These are phyloP conservation scores for Ligustrum vulgare DNA, from an alignment of 257 asterid species.

Conservation along the genomic window DNA sequence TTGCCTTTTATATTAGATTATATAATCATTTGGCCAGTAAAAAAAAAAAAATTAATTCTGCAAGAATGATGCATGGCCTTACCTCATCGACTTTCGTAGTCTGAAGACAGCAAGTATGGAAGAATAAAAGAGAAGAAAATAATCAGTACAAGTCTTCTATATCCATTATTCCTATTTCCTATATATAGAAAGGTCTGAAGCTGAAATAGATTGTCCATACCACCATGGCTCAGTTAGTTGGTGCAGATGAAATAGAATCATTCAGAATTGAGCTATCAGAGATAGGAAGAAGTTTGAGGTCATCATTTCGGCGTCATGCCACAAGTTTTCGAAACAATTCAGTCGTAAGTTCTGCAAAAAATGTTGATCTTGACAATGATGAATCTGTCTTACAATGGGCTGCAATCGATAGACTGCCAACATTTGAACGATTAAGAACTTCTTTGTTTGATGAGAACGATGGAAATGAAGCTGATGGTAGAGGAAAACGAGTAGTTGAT, in stretches of 20 bases:
- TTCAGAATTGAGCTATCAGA: slow-evolving; percentile 16
- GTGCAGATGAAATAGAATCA: slow-evolving; percentile 15
- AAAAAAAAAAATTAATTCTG: neutral
- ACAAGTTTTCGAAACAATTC: slow-evolving; percentile 14
- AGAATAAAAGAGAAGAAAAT: neutral
- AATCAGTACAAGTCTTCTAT: neutral
- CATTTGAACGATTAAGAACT: slow-evolving; percentile 30
- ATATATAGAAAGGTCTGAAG: slow-evolving; percentile 12
- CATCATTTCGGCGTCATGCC: slow-evolving; percentile 11
- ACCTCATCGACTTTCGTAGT: slow-evolving; percentile 12
- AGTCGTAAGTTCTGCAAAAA: neutral
- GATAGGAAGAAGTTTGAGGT: slow-evolving; percentile 17
- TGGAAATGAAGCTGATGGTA: slow-evolving; percentile 20
- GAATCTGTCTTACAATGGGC: slow-evolving; percentile 45
- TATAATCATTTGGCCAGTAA: neutral
- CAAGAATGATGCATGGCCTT: slow-evolving; percentile 20
- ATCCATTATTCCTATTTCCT: neutral
- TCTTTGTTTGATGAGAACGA: slow-evolving; percentile 33
- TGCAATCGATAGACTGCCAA: slow-evolving; percentile 47
- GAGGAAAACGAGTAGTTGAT: slow-evolving; percentile 40
- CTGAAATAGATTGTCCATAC: neutral
- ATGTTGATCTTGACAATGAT: slow-evolving; percentile 29
- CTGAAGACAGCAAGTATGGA: neutral
- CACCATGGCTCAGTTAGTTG: slow-evolving; percentile 21
- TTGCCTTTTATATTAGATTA: neutral